Percentiles rank a stretch among this genome's conserved stretches.
These are phyloP conservation scores for Kodamaea anthophila DNA, from an alignment of 1,139 yeast species.

Conservation along the genomic window DNA sequence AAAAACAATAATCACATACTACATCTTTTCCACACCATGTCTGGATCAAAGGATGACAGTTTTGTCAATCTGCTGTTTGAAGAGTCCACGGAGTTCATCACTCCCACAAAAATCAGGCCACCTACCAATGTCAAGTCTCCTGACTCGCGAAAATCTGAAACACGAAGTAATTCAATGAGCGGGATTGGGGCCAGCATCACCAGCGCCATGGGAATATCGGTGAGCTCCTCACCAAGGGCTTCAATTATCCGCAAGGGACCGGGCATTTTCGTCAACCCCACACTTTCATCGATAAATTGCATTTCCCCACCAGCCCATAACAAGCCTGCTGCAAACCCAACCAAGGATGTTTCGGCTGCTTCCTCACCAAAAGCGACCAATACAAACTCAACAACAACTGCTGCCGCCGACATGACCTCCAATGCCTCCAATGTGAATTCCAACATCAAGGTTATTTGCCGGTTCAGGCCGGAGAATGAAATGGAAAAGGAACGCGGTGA, in stretches of 20 bases:
- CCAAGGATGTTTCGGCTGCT: background rate
- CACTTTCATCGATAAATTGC: too few relatives aligned
- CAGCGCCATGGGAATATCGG: background rate
- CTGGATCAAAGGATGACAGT: conserved; percentile 5
- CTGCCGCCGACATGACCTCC: background rate
- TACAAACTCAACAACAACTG: background rate
- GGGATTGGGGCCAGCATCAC: background rate
- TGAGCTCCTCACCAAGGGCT: background rate
- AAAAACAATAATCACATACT: background rate
- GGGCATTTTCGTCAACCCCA: background rate
- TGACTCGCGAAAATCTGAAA: too few relatives aligned
- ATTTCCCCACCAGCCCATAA: too few relatives aligned
- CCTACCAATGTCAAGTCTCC: conserved; percentile 4
- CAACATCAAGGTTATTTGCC: conserved; percentile 58
- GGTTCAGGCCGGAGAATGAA: conserved; percentile 52
- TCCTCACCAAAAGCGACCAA: background rate
- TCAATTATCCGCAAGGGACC: background rate
- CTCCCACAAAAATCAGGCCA: conserved; percentile 8
- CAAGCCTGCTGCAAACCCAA: background rate
- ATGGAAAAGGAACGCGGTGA: conserved; percentile 22
- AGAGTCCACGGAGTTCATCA: conserved; percentile 4
- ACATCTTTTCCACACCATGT: conserved; percentile 4
- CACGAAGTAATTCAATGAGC: background rate
- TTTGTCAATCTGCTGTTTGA: conserved; percentile 7
- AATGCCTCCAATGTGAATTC: conserved; percentile 7